Base-by-base conservation (phyloP, 768 basidiomycete genomes). In the Tulasnella calospora region DNA sequence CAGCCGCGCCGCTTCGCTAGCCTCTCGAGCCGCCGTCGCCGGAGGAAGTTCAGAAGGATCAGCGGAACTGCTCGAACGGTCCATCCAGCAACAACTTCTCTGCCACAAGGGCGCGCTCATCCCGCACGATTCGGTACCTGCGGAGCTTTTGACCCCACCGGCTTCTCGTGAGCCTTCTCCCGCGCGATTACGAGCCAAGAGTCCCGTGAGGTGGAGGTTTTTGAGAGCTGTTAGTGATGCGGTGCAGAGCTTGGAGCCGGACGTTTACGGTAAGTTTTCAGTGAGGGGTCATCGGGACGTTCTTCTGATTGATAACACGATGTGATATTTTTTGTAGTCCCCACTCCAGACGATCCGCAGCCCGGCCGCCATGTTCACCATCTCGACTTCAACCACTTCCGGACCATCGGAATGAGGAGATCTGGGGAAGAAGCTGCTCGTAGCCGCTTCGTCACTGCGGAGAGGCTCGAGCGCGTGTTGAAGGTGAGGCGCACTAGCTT, bases 321-420 rank as follows among this genome's bases (percentile, higher is more conserved):
- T 35, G 70, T 30, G 61, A 35, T 41, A 72, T 67, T 12, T 55
- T 13, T 38, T 67, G 4, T 80, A 93, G 92, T 94, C 61, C 92
- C 92, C 51, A 87, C 87, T 2, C 87, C 91, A 27, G 85, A 89
- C 79, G 93, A 93, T 83, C 89, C 92, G 76, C 88, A 90, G 76
- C 90, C 94, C 40, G 92, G 93, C 74, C 89, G 93, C 79, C 93
- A 92, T 82, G 91, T 98, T 46, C 91, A 89, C 51, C 92, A 95
- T 84, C 85, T 99, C 19, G 94, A 95, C 82, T 99, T 99, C 82
- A 96, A 95, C 81, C 95, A 97, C 83, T 99, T 99, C 87, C 90
- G 96, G 36, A 97, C 98, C 35, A 95, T 97, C 77, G 97, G 97
- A 0, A 96, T 98, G 91, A 89, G 95, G 72, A 91, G 98, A 27